Evolutionary conservation across 2,329 filamentous ascomycete species (phyloP), one percentile per base, ranked within the genome.

Genomic region (Pezicula radicicola): DNA sequence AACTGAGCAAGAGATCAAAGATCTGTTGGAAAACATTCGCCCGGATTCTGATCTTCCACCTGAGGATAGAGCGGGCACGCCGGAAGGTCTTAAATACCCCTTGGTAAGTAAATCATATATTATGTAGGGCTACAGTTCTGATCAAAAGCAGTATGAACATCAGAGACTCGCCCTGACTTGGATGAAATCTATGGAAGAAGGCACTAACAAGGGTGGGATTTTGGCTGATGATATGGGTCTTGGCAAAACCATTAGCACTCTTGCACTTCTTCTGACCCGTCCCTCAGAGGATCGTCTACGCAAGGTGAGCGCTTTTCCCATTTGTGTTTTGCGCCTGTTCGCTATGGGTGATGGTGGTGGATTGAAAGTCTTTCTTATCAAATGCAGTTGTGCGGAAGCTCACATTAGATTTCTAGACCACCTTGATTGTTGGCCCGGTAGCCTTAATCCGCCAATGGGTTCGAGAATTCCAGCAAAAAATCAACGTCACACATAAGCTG

Each of bases 381-480:
- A 8, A 19, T 19, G 19, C 28, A 33, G 30, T 12, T 7, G 9
- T 33, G 25, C 9, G 30, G 30, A 33, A 33, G 30, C 30, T 33
- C 30, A 33, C 30, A 13, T 13, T 33, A 33, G 9, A 10, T 48
- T 46, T 16, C 35, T 35, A 89, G 74, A 91, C 91, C 0, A 94
- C 85, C n/a, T 72, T 96, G 21, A 90, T 96, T 45, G 77, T 96
- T 45, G 89, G 87, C 0, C 91, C 91, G 0, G 83, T 95, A 10
- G 85, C 89, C 3, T 73, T 96, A 15, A 80, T 95, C 66, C 81
- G 84, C 15, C 91, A 96, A 66, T 96, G 91, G 91, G 84, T 89
- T 62, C 79, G 85, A 45, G 91, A 96, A 67, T 89, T 96, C 44
- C 68, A 76, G 52, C 79, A 77, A 36, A 91, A 92, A 68, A 70